Base-by-base conservation (phyloP, 805 yeast genomes). In the Cyberlindnera lachancei region DNA sequence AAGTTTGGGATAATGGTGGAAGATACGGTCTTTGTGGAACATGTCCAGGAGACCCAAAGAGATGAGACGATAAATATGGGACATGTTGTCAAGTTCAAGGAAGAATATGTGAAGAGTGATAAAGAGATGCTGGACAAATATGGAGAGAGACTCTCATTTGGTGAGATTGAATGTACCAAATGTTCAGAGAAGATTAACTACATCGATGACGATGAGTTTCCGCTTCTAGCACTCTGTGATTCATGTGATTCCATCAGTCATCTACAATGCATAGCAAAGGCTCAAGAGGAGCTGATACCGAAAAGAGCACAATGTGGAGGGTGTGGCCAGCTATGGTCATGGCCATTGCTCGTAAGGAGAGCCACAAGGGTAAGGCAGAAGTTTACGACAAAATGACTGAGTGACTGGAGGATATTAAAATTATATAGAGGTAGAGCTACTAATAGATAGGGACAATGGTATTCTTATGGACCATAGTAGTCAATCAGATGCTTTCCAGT, bases 191-290 rank as follows among this genome's bases (percentile, higher is more conserved):
- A 12, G 0, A 53, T 66, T 15, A 65, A 66, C 35, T 61, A 62
- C 39, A 55, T 61, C 1, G 52, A 56, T 10, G 54, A 49, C 8
- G 44, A 53, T 15, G 29, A 18, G 1, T 34, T 56, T 32, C 68
- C 68, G 0, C 38, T 59, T 16, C 27, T 63, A 3, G 54, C 58
- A 3, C 45, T 56, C 4, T 68, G 74, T 25, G 41, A 49, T 21
- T 42, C 51, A 22, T 70, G 75, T 40, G 34, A 44, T 3, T 41
- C 41, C 15, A 39, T 55, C 2, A 44, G 55, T 7, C 75, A 70
- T 45, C 41, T 70, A 21, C 18, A 45, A 1, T 70, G 76, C 40
- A 34, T 66, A 6, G 59, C 62, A n/a, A 18, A 18, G 13, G 31
- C 33, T 12, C 31, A 32, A 3, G 27, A 19, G 7, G 23, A 14